Percentiles rank a stretch among this genome's conserved stretches.
phyloP scores from a whole-genome alignment of 768 basidiomycete species.

The Serendipita sp. region DNA sequence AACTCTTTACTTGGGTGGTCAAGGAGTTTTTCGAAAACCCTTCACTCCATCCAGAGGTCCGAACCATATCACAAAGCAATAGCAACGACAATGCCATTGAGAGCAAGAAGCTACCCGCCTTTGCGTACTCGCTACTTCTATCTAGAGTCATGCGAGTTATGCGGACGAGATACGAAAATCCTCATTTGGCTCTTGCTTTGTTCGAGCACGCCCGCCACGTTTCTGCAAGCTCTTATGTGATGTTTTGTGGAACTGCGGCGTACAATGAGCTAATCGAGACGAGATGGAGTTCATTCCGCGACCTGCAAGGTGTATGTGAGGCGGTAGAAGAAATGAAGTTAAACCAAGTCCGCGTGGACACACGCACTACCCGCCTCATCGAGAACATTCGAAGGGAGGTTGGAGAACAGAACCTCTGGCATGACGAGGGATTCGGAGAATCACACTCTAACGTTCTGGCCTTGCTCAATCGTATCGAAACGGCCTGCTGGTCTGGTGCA shows the following conservation, averaged over 20 bases:
- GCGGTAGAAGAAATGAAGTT: slow-evolving; percentile 68
- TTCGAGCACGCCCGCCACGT: slow-evolving; percentile 65
- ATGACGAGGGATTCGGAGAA: slow-evolving; percentile 25
- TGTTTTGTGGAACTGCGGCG: slow-evolving; percentile 73
- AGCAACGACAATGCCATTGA: not conserved
- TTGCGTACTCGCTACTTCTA: slow-evolving; percentile 59
- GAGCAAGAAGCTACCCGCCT: slow-evolving; percentile 32
- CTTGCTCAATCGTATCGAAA: not conserved
- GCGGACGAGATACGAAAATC: slow-evolving; percentile 62
- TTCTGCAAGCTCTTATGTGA: slow-evolving; percentile 68
- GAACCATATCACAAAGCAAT: not conserved
- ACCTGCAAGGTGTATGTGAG: slow-evolving; percentile 56
- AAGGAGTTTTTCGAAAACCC: slow-evolving; percentile 47
- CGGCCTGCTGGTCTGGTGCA: not conserved
- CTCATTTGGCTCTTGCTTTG: slow-evolving; percentile 64
- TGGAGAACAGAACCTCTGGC: slow-evolving; percentile 36
- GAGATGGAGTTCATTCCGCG: slow-evolving; percentile 73
- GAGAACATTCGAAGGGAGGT: slow-evolving; percentile 50
- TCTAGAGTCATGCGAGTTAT: slow-evolving; percentile 63
- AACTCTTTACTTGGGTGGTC: slow-evolving; percentile 60
- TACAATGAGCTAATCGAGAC: slow-evolving; percentile 82
- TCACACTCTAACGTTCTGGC: not conserved
- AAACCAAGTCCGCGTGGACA: slow-evolving; percentile 57
- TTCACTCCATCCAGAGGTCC: no score
- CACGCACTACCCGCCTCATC: slow-evolving; percentile 41